These are phyloP conservation scores for Cicer yamashitae DNA, from an alignment of 306 rosid genomes.

Conservation along the genomic window DNA sequence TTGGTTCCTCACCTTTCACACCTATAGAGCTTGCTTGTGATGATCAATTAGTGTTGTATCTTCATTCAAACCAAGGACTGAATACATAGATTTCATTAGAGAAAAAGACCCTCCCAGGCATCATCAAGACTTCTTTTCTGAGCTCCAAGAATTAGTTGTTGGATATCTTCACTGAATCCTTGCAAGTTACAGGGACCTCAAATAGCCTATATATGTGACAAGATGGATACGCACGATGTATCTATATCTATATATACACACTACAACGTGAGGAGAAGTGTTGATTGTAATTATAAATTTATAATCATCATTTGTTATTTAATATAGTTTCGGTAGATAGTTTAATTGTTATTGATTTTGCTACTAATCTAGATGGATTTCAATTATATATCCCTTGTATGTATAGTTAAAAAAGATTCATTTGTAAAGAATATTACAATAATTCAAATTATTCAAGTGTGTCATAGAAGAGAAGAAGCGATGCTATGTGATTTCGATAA, in stretches of 20 bases:
- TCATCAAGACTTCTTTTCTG: neutral
- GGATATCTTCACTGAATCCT: neutral
- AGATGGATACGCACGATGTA: neutral
- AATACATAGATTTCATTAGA: neutral
- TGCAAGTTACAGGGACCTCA: slow-evolving; percentile 5
- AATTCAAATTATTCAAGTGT: slow-evolving; percentile 4
- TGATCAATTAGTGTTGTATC: neutral
- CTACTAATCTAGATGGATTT: neutral
- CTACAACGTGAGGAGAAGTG: neutral
- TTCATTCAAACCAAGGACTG: neutral
- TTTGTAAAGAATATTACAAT: neutral
- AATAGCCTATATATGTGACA: neutral
- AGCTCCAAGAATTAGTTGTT: neutral
- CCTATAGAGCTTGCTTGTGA: neutral
- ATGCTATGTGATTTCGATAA: slow-evolving; percentile 1
- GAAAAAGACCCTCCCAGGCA: neutral
- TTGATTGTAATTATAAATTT: neutral
- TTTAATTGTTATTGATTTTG: neutral
- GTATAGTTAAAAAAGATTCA: neutral
- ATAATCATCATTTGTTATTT: neutral
- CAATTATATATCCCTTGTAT: neutral
- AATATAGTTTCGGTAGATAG: neutral
- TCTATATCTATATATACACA: too few species aligned
- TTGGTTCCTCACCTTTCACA: neutral
- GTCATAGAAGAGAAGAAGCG: slow-evolving; percentile 25